Evolutionary conservation across 2,329 filamentous ascomycete species (phyloP), one percentile per base, ranked within the genome.

Genomic region (Parastagonospora nodorum): DNA sequence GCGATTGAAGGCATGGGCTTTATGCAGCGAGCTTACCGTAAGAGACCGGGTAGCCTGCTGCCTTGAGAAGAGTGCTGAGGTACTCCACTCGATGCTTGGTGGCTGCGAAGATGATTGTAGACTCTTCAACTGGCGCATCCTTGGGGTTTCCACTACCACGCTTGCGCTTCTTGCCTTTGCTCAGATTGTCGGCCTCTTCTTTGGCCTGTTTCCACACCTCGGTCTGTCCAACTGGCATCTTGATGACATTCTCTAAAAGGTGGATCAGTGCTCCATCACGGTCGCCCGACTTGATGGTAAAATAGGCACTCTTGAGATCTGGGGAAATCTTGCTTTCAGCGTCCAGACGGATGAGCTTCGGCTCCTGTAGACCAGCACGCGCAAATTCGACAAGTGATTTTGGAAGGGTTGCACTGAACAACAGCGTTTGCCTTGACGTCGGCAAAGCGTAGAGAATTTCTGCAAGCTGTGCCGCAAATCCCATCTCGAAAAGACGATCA

Each of bases 51-150:
- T 93, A 99, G 2, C 92, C 93, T 12, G 89, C 86, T 45, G 88
- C 79, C 24, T 83, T 82, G n/a, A 99, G 80, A n/a, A 99, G 76
- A 37, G 84, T 84, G 33, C 89, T 85, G 4, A 99, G 77, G 68
- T 97, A 99, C 65, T 99, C 95, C 45, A 99, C 94, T 68, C 97
- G 92, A 75, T 99, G 94, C 70, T 99, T 97, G 0, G 94, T 97
- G 2, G 93, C 90, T 0, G 90, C 86, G 67, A 99, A 99, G 4
- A 99, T 80, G 61, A 99, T 97, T 0, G 95, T 99, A 0, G 94
- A 97, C 71, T 96, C 88, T 51, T 90, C 84, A 0, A 92, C 94
- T 1, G 92, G 91, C 47, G 88, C 90, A 47, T 89, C 87, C 36
- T 79, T 84, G 29, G 78, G 76, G 31, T 81, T 81, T 2, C 80